Conservation (phyloP, 345 rosid genomes). For the Cardiospermum halicacabum region DNA sequence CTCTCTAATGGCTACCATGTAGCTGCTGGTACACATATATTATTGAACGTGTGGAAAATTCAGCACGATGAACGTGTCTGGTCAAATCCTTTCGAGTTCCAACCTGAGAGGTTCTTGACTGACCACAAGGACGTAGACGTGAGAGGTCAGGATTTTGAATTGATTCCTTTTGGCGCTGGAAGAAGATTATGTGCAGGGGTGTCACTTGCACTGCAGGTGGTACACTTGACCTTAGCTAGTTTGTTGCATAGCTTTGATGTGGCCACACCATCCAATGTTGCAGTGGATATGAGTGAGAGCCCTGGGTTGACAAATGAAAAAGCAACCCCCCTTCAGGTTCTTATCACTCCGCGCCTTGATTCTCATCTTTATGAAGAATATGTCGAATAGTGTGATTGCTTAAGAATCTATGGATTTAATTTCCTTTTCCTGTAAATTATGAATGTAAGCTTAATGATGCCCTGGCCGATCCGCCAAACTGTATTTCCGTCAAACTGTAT, state of each 20-base stretch:
- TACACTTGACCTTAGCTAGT: constrained; percentile 34
- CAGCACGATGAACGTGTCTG: constrained; percentile 25
- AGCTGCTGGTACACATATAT: constrained; percentile 21
- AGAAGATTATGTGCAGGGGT: constrained; percentile 34
- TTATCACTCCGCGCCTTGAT: constrained; percentile 25
- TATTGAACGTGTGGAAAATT: constrained; percentile 24
- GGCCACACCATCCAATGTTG: constrained; percentile 16
- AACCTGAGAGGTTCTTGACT: constrained; percentile 37
- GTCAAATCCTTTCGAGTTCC: constrained; percentile 18
- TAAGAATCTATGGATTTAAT: background rate
- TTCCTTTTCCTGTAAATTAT: background rate
- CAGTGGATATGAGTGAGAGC: constrained; percentile 34
- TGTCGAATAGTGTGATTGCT: background rate
- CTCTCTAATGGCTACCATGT: constrained; percentile 15
- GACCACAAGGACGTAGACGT: constrained; percentile 17
- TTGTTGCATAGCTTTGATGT: constrained; percentile 36
- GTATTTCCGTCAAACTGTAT: background rate
- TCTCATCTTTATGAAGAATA: constrained; percentile 7
- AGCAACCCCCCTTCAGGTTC: constrained; percentile 39
- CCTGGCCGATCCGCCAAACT: background rate
- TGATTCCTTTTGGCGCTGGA: constrained; percentile 35
- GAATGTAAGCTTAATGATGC: background rate
- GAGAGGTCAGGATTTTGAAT: constrained; percentile 29
- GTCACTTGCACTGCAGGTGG: constrained; percentile 26
- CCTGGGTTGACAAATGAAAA: constrained; percentile 22